Base-by-base conservation (phyloP, 495 filamentous ascomycete genomes). In the Cetradonia linearis region DNA sequence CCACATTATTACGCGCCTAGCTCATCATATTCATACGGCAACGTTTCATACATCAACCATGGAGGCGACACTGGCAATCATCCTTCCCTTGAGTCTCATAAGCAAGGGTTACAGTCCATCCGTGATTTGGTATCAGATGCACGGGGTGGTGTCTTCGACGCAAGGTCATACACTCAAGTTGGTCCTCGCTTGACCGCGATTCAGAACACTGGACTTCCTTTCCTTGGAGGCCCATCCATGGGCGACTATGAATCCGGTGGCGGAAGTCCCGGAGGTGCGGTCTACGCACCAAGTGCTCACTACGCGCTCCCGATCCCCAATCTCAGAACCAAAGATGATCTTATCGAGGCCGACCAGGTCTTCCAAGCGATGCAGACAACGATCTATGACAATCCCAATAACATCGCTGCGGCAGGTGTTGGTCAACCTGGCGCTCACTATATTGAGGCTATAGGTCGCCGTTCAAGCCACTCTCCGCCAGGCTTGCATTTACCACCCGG, bases 311-410 rank as follows among this genome's bases (percentile, higher is more conserved):
- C 92, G 27, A 83, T 86, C 78, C 84, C 86, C 18, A 91, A 94
- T 62, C 76, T 95, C 40, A 83, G 90, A 63, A 95, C 90, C 58
- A 96, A 97, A 81, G 88, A 81, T 65, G 92, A 99, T 64, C 76
- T 99, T 28, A 77, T 91, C 68, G 86, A 91, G 69, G 87, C 95
- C 68, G 92, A 97, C 72, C 85, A 90, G 61, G 86, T 96, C 74
- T 78, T 99, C 40, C 88, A 95, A 71, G 89, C 96, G 72, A 90
- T 97, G 78, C 91, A 96, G 67, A 80, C 84, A 63, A 95, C 92
- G 9, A 86, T 96, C 31, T 97, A 96, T 69, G 92, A 96, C 71
- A 92, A 83, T 67, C 84, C 90, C 27, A 86, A 88, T 66, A 81
- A 87, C 16, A 79, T 87, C 3, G 85, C 88, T 16, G 86, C 86